phyloP scores from a whole-genome alignment of 805 yeast genomes.

The Yamadazyma sp. region DNA sequence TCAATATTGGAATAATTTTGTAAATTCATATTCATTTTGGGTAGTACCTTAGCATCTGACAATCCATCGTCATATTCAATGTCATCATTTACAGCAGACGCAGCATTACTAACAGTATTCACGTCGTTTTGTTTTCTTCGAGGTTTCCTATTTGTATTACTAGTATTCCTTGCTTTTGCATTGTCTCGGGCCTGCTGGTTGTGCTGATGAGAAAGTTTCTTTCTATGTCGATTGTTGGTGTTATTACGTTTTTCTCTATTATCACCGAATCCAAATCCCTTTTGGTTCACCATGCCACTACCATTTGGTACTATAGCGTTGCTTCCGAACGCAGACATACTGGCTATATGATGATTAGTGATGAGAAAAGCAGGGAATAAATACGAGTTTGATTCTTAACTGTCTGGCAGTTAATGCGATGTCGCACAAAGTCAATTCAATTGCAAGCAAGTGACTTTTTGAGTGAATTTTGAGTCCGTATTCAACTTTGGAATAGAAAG shows the following conservation, averaged over 20 bases:
- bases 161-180: neutral
- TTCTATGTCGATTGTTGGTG: neutral
- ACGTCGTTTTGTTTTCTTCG: constrained; percentile 3
- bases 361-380: too few relatives aligned
- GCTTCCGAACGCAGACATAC: constrained; percentile 11
- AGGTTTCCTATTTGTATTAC: constrained; percentile 3
- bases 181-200: neutral
- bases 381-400: too few relatives aligned
- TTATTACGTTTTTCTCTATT: constrained; percentile 1
- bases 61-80: constrained; percentile 7
- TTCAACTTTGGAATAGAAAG: too few relatives aligned
- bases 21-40: constrained; percentile 18
- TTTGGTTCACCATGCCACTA: neutral
- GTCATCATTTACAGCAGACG: neutral
- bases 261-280: constrained; percentile 4
- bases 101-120: neutral
- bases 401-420: too few relatives aligned
- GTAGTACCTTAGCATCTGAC: constrained; percentile 19
- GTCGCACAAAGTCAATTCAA: too few relatives aligned
- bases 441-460: too few relatives aligned
- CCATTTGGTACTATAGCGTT: constrained; percentile 7
- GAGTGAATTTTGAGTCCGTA: too few relatives aligned
- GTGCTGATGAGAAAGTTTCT: neutral
- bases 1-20: constrained; percentile 24
- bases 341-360: too few relatives aligned